phyloP scores from a whole-genome alignment of 2,329 filamentous ascomycete species.

The Alternaria postmessia region DNA sequence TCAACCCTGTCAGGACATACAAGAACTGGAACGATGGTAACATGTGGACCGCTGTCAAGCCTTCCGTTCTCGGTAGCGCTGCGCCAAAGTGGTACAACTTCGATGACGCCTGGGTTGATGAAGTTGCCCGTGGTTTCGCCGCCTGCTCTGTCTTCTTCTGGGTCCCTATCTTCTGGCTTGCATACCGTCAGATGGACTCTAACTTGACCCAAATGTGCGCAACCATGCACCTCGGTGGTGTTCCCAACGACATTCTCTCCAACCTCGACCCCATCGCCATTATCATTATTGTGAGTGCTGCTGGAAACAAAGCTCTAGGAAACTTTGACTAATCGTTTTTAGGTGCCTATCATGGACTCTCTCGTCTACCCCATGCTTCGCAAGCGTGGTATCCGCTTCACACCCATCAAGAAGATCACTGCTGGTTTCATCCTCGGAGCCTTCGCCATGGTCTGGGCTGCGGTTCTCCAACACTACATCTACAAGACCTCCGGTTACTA shows the following conservation, averaged over 20 bases:
- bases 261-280: constrained; percentile 80
- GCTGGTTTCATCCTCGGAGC: constrained; percentile 72
- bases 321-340: constrained; percentile 63
- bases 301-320: constrained; percentile 64
- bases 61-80: constrained; percentile 64
- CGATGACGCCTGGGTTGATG: constrained; percentile 83
- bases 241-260: constrained; percentile 80
- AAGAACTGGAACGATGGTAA: constrained; percentile 62
- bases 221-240: constrained; percentile 71
- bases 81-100: constrained; percentile 78
- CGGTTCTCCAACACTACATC: constrained; percentile 66
- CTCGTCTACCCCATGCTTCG: constrained; percentile 74
- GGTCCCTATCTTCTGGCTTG: constrained; percentile 71
- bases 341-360: constrained; percentile 58
- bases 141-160: constrained; percentile 61
- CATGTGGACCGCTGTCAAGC: constrained; percentile 72
- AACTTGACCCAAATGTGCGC: constrained; percentile 72
- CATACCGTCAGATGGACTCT: constrained; percentile 72
- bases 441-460: constrained; percentile 66
- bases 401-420: constrained; percentile 78
- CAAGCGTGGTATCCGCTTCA: constrained; percentile 70
- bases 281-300: constrained; percentile 66
- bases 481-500: constrained; percentile 63
- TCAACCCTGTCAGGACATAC: constrained; percentile 65
- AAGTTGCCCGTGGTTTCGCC: constrained; percentile 69